A percentile compares a stretch with the other conserved stretches of the same genome.
Evolutionary conservation across 495 filamentous ascomycete genomes (phyloP).

Genomic region (Aspergillus ostianus): DNA sequence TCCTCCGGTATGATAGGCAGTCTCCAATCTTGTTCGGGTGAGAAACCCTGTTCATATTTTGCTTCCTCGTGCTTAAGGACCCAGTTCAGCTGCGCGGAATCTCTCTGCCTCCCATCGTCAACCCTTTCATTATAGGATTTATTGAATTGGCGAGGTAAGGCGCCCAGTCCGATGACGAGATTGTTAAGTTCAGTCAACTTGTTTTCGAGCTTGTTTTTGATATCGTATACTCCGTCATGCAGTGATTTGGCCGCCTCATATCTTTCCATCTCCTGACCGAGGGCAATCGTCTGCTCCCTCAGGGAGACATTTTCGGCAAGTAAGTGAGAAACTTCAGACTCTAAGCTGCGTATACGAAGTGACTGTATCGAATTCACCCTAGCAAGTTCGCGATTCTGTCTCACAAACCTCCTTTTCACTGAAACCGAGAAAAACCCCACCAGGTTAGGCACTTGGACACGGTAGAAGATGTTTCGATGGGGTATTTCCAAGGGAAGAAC

Average conservation of each 20-base stretch:
- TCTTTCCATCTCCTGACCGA: conserved; percentile 66
- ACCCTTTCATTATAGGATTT: conserved; percentile 18
- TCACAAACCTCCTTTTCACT: conserved; percentile 85
- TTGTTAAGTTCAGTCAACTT: conserved; percentile 65
- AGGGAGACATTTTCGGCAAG: conserved; percentile 86
- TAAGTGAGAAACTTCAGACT: conserved; percentile 78
- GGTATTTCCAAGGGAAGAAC: conserved; percentile 29
- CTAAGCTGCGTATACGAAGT: conserved; percentile 80
- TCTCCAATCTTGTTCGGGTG: conserved; percentile 52
- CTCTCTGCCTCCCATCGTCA: conserved; percentile 14
- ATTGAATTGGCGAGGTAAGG: conserved; percentile 40
- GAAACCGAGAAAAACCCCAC: conserved; percentile 16
- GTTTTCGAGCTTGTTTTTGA: conserved; percentile 66
- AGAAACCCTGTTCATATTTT: conserved; percentile 14
- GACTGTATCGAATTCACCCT: conserved; percentile 88
- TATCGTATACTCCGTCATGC: conserved; percentile 56
- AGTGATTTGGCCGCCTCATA: conserved; percentile 41
- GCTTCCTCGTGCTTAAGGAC: conserved; percentile 15
- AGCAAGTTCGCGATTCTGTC: conserved; percentile 94
- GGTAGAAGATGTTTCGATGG: not conserved
- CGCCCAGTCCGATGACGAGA: conserved; percentile 63
- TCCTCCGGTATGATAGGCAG: conserved; percentile 83
- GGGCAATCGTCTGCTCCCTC: conserved; percentile 70
- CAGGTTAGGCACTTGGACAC: conserved; percentile 3
- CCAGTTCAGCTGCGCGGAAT: conserved; percentile 18